These are phyloP conservation scores for Fusarium longipes DNA, from an alignment of 2,329 filamentous ascomycete genomes.

Conservation along the genomic window DNA sequence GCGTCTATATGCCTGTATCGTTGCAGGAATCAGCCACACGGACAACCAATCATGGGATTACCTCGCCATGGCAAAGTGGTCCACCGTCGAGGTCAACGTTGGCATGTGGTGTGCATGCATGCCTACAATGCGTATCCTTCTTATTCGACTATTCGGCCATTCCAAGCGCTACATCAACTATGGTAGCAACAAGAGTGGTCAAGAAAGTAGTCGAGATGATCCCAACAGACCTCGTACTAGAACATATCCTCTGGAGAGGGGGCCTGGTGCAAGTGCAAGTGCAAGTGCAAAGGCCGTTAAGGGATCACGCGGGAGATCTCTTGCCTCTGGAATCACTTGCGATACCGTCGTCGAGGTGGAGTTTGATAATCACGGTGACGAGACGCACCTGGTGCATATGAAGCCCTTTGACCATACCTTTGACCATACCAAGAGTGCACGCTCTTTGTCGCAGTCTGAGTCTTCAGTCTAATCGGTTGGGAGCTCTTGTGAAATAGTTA, in stretches of 20 bases:
- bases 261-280: background rate
- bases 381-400: background rate
- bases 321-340: background rate
- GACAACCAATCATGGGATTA: background rate
- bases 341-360: background rate
- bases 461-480: background rate
- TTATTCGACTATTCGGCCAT: background rate
- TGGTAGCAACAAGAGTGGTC: background rate
- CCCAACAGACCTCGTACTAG: background rate
- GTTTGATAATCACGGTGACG: background rate
- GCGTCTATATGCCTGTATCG: background rate
- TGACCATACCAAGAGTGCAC: background rate
- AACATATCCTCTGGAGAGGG: background rate
- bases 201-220: background rate
- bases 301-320: background rate
- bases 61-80: slow-evolving; percentile 6
- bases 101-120: slow-evolving; percentile 3
- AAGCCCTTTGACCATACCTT: background rate
- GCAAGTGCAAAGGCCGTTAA: background rate
- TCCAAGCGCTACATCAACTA: background rate
- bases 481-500: background rate
- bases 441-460: background rate
- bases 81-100: slow-evolving; percentile 1
- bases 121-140: slow-evolving; percentile 1
- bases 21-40: background rate